Conservation (phyloP, 1,139 yeast genomes). For the Pichia sp. region DNA sequence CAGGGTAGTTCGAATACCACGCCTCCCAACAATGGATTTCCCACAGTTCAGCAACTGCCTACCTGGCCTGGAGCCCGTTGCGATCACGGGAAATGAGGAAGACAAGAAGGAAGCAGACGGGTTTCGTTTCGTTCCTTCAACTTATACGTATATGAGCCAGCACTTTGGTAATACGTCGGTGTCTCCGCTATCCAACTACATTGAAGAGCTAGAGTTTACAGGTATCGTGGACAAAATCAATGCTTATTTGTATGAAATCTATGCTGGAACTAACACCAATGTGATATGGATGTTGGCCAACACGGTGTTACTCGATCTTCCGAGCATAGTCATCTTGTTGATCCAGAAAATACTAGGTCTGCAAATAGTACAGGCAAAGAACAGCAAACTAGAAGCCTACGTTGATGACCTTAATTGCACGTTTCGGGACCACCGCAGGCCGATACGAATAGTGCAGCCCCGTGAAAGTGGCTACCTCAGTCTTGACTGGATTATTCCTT, state of each 20-base stretch:
- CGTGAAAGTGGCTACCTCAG: constrained; percentile 59
- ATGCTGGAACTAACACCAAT: background rate
- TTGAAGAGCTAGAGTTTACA: constrained; percentile 38
- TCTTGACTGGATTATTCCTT: constrained; percentile 50
- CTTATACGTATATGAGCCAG: constrained; percentile 33
- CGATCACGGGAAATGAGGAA: constrained; percentile 5
- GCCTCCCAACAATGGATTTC: constrained; percentile 40
- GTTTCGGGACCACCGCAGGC: constrained; percentile 25
- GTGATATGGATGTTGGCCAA: constrained; percentile 2
- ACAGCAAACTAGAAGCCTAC: constrained; percentile 42
- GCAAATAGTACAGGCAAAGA: constrained; percentile 6
- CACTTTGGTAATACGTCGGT: constrained; percentile 49
- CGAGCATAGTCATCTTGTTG: background rate
- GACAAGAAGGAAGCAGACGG: constrained; percentile 8
- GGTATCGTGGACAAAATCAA: constrained; percentile 47
- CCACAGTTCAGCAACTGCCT: constrained; percentile 56
- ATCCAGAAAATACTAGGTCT: background rate
- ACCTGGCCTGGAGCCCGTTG: constrained; percentile 44
- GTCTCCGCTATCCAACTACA: constrained; percentile 48
- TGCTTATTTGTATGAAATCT: constrained; percentile 12
- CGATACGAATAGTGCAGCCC: constrained; percentile 49
- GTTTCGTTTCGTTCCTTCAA: constrained; percentile 6
- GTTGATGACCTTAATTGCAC: constrained; percentile 41
- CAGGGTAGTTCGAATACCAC: constrained; percentile 60
- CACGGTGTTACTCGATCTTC: constrained; percentile 1